phyloP scores from a whole-genome alignment of 441 rosid genomes.

The Aleurites moluccanus region DNA sequence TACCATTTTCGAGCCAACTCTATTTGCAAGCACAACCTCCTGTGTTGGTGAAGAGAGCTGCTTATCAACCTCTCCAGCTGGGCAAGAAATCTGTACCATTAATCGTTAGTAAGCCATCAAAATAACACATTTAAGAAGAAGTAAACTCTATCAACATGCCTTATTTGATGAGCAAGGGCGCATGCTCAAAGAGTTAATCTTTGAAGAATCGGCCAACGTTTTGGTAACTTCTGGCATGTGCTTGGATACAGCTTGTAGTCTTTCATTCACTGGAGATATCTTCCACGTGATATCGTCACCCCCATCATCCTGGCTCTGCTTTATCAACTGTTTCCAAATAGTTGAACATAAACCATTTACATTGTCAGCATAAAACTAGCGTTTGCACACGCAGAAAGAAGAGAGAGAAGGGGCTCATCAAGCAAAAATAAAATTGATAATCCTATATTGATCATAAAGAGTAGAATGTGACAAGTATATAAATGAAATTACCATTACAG shows the following conservation, averaged over 20 bases:
- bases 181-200: conserved; percentile 46
- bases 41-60: conserved; percentile 51
- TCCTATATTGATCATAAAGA: too few relatives aligned
- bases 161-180: conserved; percentile 55
- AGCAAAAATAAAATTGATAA: neutral
- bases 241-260: conserved; percentile 72
- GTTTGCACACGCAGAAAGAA: neutral
- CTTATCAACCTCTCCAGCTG: conserved; percentile 45
- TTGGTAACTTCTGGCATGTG: conserved; percentile 48
- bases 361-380: neutral
- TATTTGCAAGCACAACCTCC: conserved; percentile 33
- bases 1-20: conserved; percentile 44
- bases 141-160: conserved; percentile 35
- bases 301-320: conserved; percentile 94
- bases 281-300: conserved; percentile 89
- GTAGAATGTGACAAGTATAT: neutral
- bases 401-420: neutral
- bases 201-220: conserved; percentile 46
- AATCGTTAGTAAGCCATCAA: neutral
- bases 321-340: conserved; percentile 55
- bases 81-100: conserved; percentile 33
- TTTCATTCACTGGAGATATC: conserved; percentile 91
- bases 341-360: neutral
- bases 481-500: conserved; percentile 64
- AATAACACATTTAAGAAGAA: neutral